These are phyloP conservation scores for Amphicarpaea edgeworthii DNA, from an alignment of 306 rosid genomes.

Conservation along the genomic window DNA sequence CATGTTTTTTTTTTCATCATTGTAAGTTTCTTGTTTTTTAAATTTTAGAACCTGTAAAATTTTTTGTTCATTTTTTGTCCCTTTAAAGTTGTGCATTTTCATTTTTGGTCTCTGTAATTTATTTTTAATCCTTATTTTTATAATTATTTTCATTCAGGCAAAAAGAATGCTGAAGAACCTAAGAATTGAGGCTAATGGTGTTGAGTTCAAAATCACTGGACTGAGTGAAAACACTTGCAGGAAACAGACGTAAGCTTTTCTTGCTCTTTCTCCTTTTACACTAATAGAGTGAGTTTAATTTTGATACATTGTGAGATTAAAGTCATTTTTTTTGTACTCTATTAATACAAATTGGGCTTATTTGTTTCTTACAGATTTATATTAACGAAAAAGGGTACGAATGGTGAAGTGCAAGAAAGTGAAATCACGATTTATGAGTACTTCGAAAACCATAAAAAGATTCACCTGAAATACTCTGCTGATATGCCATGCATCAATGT, in stretches of 20 bases:
- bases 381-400: slow-evolving; percentile 28
- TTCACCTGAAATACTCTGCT: slow-evolving; percentile 41
- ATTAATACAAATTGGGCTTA: neutral
- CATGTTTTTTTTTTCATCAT: no score
- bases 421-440: slow-evolving; percentile 55
- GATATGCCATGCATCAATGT: slow-evolving; percentile 63
- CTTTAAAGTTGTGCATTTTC: no score
- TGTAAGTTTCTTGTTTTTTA: no score
- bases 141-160: slow-evolving; percentile 42
- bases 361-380: slow-evolving; percentile 26
- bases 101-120: no score
- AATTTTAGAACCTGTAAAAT: no score
- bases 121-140: no score
- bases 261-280: neutral
- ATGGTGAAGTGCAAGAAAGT: slow-evolving; percentile 43
- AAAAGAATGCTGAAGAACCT: slow-evolving; percentile 54
- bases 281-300: neutral
- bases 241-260: slow-evolving; percentile 45
- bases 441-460: slow-evolving; percentile 29
- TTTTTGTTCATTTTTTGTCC: no score
- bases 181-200: slow-evolving; percentile 49
- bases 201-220: slow-evolving; percentile 64
- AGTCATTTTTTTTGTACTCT: neutral
- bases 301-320: neutral
- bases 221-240: slow-evolving; percentile 59